Conservation (phyloP, 2,329 filamentous ascomycete species). For the Bipolaris sorokiniana region DNA sequence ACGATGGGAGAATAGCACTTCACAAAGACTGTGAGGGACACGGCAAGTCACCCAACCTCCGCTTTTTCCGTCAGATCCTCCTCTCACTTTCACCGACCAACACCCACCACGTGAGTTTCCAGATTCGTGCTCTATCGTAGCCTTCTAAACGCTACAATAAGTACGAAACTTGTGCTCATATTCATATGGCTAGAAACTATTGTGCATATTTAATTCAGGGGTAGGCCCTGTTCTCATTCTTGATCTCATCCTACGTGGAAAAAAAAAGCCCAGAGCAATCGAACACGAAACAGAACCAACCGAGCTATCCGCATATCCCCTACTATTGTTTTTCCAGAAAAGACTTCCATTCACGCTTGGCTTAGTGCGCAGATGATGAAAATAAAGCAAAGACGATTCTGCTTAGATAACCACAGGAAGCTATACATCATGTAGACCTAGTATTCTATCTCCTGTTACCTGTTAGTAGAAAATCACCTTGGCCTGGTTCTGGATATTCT, state of each 20-base stretch:
- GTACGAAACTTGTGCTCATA: not conserved
- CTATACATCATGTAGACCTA: not conserved
- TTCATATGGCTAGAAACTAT: not conserved
- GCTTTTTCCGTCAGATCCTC: slow-evolving; percentile 12
- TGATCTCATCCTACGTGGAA: not conserved
- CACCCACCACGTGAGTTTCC: not conserved
- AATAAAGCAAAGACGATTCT: not conserved
- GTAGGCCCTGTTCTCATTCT: not conserved
- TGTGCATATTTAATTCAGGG: slow-evolving; percentile 8
- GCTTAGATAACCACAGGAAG: not conserved
- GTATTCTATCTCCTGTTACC: not conserved
- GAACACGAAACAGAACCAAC: not conserved
- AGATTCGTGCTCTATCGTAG: not conserved
- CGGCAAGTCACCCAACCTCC: slow-evolving; percentile 3
- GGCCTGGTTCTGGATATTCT: not conserved
- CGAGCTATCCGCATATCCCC: not conserved
- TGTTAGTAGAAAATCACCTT: not conserved
- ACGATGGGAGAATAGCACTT: not conserved
- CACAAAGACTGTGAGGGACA: not conserved
- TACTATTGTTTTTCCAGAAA: not conserved
- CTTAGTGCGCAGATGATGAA: not conserved
- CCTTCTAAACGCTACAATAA: not conserved
- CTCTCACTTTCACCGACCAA: slow-evolving; percentile 11
- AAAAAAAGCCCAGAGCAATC: not conserved
- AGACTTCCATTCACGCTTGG: not conserved